Conservation (phyloP, 2,329 filamentous ascomycete species). For the Talaromyces amestolkiae region DNA sequence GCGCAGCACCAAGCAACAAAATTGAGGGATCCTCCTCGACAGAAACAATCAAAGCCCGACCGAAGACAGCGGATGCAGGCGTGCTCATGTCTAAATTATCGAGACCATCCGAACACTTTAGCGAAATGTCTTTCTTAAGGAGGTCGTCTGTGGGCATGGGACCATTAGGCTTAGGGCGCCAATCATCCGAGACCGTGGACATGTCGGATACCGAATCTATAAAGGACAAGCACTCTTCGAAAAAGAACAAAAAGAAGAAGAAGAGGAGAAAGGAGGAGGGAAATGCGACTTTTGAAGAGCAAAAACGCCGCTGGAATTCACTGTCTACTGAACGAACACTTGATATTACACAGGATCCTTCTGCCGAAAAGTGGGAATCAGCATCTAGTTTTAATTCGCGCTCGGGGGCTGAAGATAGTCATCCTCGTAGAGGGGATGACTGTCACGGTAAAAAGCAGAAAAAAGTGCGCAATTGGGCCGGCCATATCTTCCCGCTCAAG, state of each 20-base stretch:
- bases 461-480: conserved; percentile 67
- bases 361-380: conserved; percentile 19
- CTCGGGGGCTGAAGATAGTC: conserved; percentile 9
- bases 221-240: conserved; percentile 12
- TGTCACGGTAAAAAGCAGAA: conserved; percentile 57
- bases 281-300: neutral
- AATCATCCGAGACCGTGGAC: conserved; percentile 14
- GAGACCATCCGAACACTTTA: conserved; percentile 7
- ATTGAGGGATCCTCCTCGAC: conserved; percentile 8
- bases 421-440: neutral
- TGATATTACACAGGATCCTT: conserved; percentile 11
- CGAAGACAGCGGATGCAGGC: conserved; percentile 43
- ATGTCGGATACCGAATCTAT: conserved; percentile 7
- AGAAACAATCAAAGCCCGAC: conserved; percentile 22
- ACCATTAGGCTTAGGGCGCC: conserved; percentile 10
- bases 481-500: conserved; percentile 52
- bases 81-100: conserved; percentile 8
- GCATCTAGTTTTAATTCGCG: conserved; percentile 19
- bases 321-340: conserved; percentile 1
- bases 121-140: conserved; percentile 14
- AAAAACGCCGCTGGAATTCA: neutral
- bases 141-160: conserved; percentile 17
- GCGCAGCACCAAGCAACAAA: conserved; percentile 33
- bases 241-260: conserved; percentile 18
- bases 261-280: conserved; percentile 1